Conservation (phyloP, 2,329 filamentous ascomycete species). For the Aspergillus ruber region DNA sequence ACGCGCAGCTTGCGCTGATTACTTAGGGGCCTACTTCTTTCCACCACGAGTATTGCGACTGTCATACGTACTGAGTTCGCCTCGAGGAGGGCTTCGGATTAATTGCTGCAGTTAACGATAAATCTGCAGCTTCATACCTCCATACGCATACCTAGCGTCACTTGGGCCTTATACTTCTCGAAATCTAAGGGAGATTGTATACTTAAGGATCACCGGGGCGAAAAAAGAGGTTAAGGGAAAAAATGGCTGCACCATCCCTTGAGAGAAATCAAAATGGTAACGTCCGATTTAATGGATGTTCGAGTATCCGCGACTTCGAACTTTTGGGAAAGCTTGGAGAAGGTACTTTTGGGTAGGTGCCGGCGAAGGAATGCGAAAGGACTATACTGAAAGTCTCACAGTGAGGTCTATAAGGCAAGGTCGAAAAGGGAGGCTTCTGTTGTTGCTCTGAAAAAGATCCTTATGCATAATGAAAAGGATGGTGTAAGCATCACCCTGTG, state of each 20-base stretch:
- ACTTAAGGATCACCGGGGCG: too few relatives aligned
- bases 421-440: conserved; percentile 67
- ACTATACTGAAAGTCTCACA: conserved; percentile 26
- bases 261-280: conserved; percentile 43
- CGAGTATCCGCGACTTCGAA: conserved; percentile 42
- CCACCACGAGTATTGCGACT: too few relatives aligned
- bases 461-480: conserved; percentile 99
- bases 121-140: too few relatives aligned
- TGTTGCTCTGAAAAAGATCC: conserved; percentile 93
- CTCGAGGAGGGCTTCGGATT: too few relatives aligned
- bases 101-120: too few relatives aligned
- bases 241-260: conserved; percentile 35
- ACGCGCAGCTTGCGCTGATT: too few relatives aligned
- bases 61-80: too few relatives aligned
- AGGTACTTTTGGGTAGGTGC: conserved; percentile 78
- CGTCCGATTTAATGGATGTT: conserved; percentile 74
- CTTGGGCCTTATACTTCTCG: too few relatives aligned
- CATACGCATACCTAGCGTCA: too few relatives aligned
- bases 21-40: too few relatives aligned
- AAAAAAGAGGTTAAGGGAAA: conserved; percentile 3
- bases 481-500: conserved; percentile 52
- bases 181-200: too few relatives aligned
- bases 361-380: background rate
- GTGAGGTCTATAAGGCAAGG: conserved; percentile 84
- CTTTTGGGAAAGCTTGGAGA: conserved; percentile 64